Conservation (phyloP, 441 rosid species). For the Pelargonium australe region DNA sequence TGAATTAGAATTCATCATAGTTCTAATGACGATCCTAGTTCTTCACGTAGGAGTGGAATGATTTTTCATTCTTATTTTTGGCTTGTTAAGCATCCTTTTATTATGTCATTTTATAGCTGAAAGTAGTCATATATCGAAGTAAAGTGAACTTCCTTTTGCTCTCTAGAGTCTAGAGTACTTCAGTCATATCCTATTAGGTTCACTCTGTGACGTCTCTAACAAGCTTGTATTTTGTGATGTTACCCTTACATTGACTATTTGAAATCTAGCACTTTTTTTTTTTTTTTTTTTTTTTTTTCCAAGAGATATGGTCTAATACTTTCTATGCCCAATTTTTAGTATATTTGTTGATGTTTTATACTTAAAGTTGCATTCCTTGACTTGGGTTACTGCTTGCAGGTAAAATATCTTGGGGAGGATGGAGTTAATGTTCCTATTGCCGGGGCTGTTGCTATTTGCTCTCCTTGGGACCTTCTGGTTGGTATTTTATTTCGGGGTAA, state of each 20-base stretch:
- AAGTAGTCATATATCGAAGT: not conserved
- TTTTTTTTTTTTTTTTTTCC: no score
- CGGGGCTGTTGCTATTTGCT: conserved; percentile 27
- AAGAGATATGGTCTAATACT: not conserved
- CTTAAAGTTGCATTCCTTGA: not conserved
- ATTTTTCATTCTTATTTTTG: no score
- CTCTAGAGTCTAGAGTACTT: not conserved
- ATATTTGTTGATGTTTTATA: not conserved
- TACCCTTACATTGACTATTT: not conserved
- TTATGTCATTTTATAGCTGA: not conserved
- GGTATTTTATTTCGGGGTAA: not conserved
- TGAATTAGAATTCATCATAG: no score
- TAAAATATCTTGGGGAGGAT: conserved; percentile 29
- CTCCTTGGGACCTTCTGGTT: conserved; percentile 31
- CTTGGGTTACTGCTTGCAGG: conserved; percentile 16
- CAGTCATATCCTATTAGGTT: not conserved
- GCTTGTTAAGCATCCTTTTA: not conserved
- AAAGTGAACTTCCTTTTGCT: not conserved
- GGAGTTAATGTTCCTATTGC: conserved; percentile 27
- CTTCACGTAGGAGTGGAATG: no score
- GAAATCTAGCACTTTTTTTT: not conserved
- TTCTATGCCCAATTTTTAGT: not conserved
- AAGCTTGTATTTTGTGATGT: not conserved
- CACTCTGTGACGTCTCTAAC: not conserved
- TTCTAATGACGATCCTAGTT: no score